phyloP scores from a whole-genome alignment of 2,329 filamentous ascomycete genomes.

The Colletotrichum graminicola region DNA sequence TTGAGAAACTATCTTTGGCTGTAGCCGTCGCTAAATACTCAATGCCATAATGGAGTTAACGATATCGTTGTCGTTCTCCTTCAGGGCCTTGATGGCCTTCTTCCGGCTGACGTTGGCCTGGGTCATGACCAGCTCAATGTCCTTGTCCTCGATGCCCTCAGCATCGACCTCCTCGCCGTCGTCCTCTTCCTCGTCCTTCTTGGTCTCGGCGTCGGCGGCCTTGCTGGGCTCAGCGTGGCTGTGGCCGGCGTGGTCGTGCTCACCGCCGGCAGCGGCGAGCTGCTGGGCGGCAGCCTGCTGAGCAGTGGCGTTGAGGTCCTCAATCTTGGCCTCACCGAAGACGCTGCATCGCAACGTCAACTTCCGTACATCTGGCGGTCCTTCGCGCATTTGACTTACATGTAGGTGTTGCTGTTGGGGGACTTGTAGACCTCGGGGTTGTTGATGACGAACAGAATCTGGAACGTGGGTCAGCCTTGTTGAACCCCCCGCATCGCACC shows the following conservation, averaged over 20 bases:
- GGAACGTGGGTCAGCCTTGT: slow-evolving; percentile 44
- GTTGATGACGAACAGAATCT: slow-evolving; percentile 99
- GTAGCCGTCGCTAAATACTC: slow-evolving; percentile 72
- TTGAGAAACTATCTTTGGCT: slow-evolving; percentile 28
- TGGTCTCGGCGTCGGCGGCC: slow-evolving; percentile 73
- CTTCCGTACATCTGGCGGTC: neutral
- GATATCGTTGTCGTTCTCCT: slow-evolving; percentile 99
- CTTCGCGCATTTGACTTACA: slow-evolving; percentile 73
- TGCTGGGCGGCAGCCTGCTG: slow-evolving; percentile 96
- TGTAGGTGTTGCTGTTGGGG: slow-evolving; percentile 99
- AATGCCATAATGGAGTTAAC: slow-evolving; percentile 99
- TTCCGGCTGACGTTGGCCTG: slow-evolving; percentile 97
- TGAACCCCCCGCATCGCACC: slow-evolving; percentile 17
- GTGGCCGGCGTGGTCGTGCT: slow-evolving; percentile 77
- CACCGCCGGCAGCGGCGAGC: slow-evolving; percentile 80
- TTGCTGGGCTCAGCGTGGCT: slow-evolving; percentile 77
- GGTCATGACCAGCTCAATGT: slow-evolving; percentile 99
- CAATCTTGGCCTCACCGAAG: slow-evolving; percentile 99
- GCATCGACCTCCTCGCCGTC: slow-evolving; percentile 97
- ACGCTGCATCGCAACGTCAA: slow-evolving; percentile 66
- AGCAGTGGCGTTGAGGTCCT: slow-evolving; percentile 98
- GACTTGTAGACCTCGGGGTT: slow-evolving; percentile 99
- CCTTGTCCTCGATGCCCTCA: slow-evolving; percentile 95
- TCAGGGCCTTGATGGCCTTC: slow-evolving; percentile 98
- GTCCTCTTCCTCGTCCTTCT: slow-evolving; percentile 86